phyloP scores from a whole-genome alignment of 371 early-diverging fungal species.

The Mucor irregularis region DNA sequence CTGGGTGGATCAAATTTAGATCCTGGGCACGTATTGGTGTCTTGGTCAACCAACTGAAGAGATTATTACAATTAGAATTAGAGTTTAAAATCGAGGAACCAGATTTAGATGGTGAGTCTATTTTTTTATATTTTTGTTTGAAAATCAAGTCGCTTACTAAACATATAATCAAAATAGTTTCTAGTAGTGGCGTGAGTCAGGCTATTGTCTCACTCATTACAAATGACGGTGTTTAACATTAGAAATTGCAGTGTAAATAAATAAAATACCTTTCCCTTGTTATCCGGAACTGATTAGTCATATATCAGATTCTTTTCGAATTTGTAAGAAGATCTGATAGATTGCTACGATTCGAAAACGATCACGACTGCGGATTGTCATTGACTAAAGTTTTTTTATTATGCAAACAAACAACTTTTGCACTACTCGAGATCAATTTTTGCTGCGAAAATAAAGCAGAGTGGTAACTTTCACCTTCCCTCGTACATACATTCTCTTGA shows the following conservation, averaged over 20 bases:
- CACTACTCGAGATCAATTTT: too few species aligned
- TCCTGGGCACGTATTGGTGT: slow-evolving; percentile 84
- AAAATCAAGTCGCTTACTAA: background rate
- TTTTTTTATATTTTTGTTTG: background rate
- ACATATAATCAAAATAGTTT: slow-evolving; percentile 6
- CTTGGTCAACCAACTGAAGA: slow-evolving; percentile 73
- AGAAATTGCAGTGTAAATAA: background rate
- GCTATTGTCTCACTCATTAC: slow-evolving; percentile 27
- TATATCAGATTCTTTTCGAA: too few species aligned
- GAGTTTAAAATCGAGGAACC: slow-evolving; percentile 76
- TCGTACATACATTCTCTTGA: too few species aligned
- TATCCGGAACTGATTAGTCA: background rate
- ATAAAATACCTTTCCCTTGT: background rate
- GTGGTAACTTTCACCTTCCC: too few species aligned
- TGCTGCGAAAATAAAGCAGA: too few species aligned
- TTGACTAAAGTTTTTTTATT: too few species aligned
- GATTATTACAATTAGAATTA: slow-evolving; percentile 66
- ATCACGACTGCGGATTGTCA: too few species aligned
- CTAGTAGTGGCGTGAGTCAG: slow-evolving; percentile 24
- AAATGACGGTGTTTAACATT: slow-evolving; percentile 21
- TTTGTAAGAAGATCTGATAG: too few species aligned
- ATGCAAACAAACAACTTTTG: too few species aligned
- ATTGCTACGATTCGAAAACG: too few species aligned
- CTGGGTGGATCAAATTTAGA: slow-evolving; percentile 64
- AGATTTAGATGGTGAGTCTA: slow-evolving; percentile 47